These are phyloP conservation scores for Volvariella surrecta DNA, from an alignment of 1,284 basidiomycete species.

Conservation along the genomic window DNA sequence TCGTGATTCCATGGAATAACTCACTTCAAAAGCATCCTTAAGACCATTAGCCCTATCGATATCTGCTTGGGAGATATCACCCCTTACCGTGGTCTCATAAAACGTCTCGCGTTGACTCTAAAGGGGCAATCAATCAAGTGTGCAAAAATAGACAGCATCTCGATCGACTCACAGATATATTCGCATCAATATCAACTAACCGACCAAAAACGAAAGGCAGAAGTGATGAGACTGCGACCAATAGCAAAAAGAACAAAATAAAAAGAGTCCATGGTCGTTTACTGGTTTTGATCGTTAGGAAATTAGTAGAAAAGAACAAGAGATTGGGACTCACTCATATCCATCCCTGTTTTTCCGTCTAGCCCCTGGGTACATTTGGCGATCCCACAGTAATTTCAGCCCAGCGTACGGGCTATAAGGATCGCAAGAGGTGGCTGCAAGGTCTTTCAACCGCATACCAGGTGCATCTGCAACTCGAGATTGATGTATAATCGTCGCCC, in stretches of 20 bases:
- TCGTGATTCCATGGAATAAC: background rate
- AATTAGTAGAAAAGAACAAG: background rate
- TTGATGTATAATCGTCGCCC: constrained; percentile 35
- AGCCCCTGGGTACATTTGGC: constrained; percentile 21
- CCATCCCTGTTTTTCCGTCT: constrained; percentile 16
- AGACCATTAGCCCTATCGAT: constrained; percentile 16
- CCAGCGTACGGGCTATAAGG: constrained; percentile 20
- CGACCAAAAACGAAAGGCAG: constrained; percentile 27
- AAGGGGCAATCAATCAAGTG: constrained; percentile 1
- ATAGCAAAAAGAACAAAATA: constrained; percentile 23
- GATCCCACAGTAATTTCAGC: constrained; percentile 22
- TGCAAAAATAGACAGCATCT: background rate
- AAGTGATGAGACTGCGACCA: constrained; percentile 15
- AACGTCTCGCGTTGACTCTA: constrained; percentile 24
- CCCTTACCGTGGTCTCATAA: constrained; percentile 22
- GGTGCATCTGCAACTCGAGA: constrained; percentile 19
- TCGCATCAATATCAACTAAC: constrained; percentile 23
- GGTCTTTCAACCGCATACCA: constrained; percentile 26
- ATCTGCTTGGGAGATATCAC: constrained; percentile 20
- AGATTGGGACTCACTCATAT: constrained; percentile 25
- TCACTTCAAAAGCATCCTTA: constrained; percentile 15
- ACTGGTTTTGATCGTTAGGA: constrained; percentile 12
- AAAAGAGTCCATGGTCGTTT: constrained; percentile 25
- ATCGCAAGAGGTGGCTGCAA: constrained; percentile 21
- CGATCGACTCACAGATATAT: constrained; percentile 17